Percentiles rank a stretch among this genome's conserved stretches.
phyloP scores from a whole-genome alignment of 345 rosid species.

The Carallia brachiata region DNA sequence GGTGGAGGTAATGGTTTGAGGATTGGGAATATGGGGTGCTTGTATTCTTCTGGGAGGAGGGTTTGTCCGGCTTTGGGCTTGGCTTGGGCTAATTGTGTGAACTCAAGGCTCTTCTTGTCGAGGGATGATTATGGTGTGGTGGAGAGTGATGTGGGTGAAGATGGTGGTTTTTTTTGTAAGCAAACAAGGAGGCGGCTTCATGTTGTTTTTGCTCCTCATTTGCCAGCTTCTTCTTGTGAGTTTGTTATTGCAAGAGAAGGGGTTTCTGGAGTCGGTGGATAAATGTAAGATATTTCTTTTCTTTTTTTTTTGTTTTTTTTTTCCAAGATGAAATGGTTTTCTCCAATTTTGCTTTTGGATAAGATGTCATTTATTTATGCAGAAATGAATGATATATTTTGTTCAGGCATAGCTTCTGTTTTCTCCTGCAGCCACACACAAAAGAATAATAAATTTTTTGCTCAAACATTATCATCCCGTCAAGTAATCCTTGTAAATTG shows the following conservation, averaged over 20 bases:
- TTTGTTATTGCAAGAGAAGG: conserved; percentile 61
- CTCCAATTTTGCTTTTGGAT: not conserved
- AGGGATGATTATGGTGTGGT: conserved; percentile 32
- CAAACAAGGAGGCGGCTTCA: conserved; percentile 48
- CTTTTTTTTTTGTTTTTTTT: not conserved
- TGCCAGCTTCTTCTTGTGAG: conserved; percentile 59
- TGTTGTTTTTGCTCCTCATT: conserved; percentile 72
- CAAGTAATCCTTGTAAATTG: no score
- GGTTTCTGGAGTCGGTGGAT: conserved; percentile 40
- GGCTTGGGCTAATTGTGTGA: conserved; percentile 84
- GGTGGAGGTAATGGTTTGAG: conserved; percentile 60
- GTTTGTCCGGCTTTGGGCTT: conserved; percentile 73
- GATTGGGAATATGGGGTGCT: conserved; percentile 61
- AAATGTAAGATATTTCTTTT: not conserved
- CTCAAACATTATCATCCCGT: no score
- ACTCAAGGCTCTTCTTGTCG: conserved; percentile 72
- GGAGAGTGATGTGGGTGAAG: conserved; percentile 14
- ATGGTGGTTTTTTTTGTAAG: conserved; percentile 20
- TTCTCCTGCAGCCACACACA: no score
- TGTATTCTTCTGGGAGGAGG: conserved; percentile 67
- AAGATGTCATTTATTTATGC: not conserved
- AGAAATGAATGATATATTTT: not conserved
- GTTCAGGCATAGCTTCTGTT: no score
- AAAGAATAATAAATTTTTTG: no score
- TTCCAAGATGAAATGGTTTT: not conserved